Percentiles rank a stretch among this genome's conserved stretches.
These are phyloP conservation scores for Nothophaeocryptopus gaeumannii DNA, from an alignment of 2,329 filamentous ascomycete genomes.

Conservation along the genomic window DNA sequence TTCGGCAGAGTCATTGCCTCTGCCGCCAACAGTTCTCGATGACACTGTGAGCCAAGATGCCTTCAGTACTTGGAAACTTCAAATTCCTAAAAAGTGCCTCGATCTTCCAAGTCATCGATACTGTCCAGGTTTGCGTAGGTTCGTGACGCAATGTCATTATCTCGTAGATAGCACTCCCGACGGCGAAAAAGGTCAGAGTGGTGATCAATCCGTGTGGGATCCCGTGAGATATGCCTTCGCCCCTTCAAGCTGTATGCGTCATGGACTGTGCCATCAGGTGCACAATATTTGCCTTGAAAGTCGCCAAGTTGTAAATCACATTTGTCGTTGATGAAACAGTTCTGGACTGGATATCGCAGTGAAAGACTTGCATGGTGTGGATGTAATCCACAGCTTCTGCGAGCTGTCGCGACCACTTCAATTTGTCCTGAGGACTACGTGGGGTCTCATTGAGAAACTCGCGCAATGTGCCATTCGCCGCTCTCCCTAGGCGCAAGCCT, in stretches of 20 bases:
- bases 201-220: conserved; percentile 5
- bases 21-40: conserved; percentile 16
- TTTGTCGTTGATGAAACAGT: conserved; percentile 13
- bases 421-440: conserved; percentile 9
- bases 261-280: conserved; percentile 9
- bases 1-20: conserved; percentile 3
- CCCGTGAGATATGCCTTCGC: conserved; percentile 12
- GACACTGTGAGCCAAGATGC: conserved; percentile 9
- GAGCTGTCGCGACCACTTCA: conserved; percentile 16
- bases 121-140: conserved; percentile 17
- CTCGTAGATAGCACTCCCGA: conserved; percentile 18
- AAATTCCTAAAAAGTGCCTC: conserved; percentile 10
- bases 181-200: conserved; percentile 15
- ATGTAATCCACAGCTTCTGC: too few species aligned
- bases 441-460: conserved; percentile 8
- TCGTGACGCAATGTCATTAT: conserved; percentile 17
- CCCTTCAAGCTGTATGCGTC: conserved; percentile 10
- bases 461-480: conserved; percentile 14
- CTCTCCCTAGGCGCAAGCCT: conserved; percentile 11
- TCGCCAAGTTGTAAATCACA: conserved; percentile 15
- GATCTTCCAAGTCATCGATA: conserved; percentile 17
- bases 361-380: conserved; percentile 13
- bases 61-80: conserved; percentile 12
- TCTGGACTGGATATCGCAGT: conserved; percentile 13
- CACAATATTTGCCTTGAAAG: conserved; percentile 10